phyloP scores from a whole-genome alignment of 2,329 filamentous ascomycete genomes.

The Mollisiaceae sp. region DNA sequence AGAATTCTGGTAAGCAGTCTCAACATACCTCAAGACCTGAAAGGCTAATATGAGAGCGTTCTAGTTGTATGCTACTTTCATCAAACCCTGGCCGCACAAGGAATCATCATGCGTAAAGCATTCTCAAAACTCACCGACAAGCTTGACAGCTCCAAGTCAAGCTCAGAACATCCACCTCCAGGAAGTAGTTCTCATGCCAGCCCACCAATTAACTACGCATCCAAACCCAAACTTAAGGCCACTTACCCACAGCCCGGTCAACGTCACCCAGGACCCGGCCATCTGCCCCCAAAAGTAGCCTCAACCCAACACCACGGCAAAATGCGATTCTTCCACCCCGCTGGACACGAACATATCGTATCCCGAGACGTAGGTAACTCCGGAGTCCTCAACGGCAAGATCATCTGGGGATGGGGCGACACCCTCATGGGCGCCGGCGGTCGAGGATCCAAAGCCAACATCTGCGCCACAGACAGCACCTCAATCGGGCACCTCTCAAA shows the following conservation, averaged over 20 bases:
- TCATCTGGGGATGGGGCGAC: conserved; percentile 21
- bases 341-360: conserved; percentile 16
- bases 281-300: conserved; percentile 7
- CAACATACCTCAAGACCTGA: not conserved
- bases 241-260: conserved; percentile 15
- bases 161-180: not conserved
- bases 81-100: not conserved
- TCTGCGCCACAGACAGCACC: conserved; percentile 19
- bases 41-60: not conserved
- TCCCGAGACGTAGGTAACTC: conserved; percentile 16
- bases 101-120: conserved; percentile 3
- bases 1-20: not conserved
- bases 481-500: conserved; percentile 12
- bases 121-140: conserved; percentile 17
- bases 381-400: conserved; percentile 12
- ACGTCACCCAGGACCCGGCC: conserved; percentile 5
- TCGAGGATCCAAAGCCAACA: conserved; percentile 13
- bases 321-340: conserved; percentile 17
- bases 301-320: conserved; percentile 15
- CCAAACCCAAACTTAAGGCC: conserved; percentile 8
- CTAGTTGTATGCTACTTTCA: not conserved
- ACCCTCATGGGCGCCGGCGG: conserved; percentile 18
- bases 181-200: not conserved
- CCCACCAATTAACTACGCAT: conserved; percentile 7
- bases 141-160: conserved; percentile 10